Conservation (phyloP, 805 yeast species). For the Kuraishia piskuri region DNA sequence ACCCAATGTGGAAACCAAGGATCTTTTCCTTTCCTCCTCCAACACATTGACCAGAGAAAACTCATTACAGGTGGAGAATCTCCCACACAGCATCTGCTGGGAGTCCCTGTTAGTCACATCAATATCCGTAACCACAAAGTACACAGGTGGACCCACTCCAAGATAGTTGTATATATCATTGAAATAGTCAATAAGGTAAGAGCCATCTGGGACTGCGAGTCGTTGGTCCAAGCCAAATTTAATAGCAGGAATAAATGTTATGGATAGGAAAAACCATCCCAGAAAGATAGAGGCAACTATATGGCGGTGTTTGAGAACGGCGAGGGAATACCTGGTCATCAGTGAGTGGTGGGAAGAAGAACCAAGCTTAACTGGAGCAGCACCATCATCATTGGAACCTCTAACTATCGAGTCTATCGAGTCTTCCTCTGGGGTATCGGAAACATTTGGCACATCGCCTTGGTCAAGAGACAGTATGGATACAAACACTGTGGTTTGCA, state of each 20-base stretch:
- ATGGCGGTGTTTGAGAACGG: constrained; percentile 27
- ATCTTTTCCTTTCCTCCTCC: constrained; percentile 75
- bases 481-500: constrained; percentile 79
- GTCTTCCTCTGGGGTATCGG: constrained; percentile 2
- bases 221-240: constrained; percentile 84
- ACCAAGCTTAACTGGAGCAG: too few species aligned
- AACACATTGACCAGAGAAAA: constrained; percentile 71
- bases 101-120: constrained; percentile 51
- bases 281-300: constrained; percentile 46
- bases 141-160: constrained; percentile 88
- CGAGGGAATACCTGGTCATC: neutral
- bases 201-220: constrained; percentile 74
- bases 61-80: constrained; percentile 76
- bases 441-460: neutral
- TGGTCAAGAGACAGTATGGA: constrained; percentile 66
- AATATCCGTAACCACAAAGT: constrained; percentile 65
- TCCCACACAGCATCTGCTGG: constrained; percentile 79
- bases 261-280: constrained; percentile 57
- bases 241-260: constrained; percentile 61
- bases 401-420: too few species aligned
- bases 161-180: constrained; percentile 64
- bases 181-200: constrained; percentile 77
- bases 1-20: constrained; percentile 52
- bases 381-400: too few species aligned
- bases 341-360: neutral